Percentiles rank a stretch among this genome's conserved stretches.
Conservation (phyloP, 805 yeast species). For the Saccharomycopsis malanga region DNA sequence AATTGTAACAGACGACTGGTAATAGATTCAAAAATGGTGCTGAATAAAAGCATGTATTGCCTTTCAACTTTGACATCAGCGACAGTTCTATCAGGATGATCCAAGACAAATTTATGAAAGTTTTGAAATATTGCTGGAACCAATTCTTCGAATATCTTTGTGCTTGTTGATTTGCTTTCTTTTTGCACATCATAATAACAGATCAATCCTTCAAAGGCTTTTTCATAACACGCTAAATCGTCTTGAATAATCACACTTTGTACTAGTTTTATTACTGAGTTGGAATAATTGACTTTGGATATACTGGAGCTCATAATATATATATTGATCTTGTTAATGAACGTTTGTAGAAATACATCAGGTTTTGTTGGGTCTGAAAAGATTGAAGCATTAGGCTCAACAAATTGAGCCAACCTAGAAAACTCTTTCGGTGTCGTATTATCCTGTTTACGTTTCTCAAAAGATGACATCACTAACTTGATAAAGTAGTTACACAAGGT, state of each 20-base stretch:
- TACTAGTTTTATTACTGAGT: slow-evolving; percentile 2
- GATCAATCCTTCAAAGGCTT: slow-evolving; percentile 16
- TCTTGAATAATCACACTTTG: slow-evolving; percentile 12
- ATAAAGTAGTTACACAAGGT: slow-evolving; percentile 16
- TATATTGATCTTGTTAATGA: slow-evolving; percentile 19
- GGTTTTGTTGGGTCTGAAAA: slow-evolving; percentile 15
- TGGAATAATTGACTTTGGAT: slow-evolving; percentile 7
- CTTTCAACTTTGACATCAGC: slow-evolving; percentile 5
- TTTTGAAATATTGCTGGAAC: slow-evolving; percentile 2
- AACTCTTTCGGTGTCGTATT: neutral
- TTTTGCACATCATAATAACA: slow-evolving; percentile 6
- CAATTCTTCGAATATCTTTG: slow-evolving; percentile 13
- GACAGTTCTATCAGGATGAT: neutral
- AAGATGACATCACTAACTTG: slow-evolving; percentile 13
- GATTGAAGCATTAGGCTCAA: slow-evolving; percentile 19
- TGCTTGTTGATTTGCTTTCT: neutral
- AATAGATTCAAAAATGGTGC: neutral
- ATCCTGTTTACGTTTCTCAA: neutral
- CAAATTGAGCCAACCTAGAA: slow-evolving; percentile 16
- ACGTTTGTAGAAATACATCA: slow-evolving; percentile 19
- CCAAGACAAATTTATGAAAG: slow-evolving; percentile 1
- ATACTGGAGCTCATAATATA: slow-evolving; percentile 13
- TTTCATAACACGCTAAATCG: slow-evolving; percentile 15
- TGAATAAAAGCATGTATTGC: neutral
- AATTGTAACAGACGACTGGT: neutral